phyloP scores from a whole-genome alignment of 768 basidiomycete species.

The Tylopilus felleus region DNA sequence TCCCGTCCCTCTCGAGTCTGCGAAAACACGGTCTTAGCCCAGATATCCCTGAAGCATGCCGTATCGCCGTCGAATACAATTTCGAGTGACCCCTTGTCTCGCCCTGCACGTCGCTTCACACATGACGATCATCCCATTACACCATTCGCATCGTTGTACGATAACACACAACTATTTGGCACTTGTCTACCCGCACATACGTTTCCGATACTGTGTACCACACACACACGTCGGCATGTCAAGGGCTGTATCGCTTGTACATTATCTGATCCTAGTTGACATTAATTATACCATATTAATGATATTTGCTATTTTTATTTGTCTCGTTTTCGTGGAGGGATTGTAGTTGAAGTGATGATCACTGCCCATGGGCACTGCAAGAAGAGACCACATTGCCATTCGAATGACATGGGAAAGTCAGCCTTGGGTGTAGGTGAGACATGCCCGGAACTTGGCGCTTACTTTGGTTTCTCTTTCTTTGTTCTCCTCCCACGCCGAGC shows the following conservation, averaged over 20 bases:
- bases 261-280: constrained; percentile 24
- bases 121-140: constrained; percentile 17
- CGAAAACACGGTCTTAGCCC: constrained; percentile 57
- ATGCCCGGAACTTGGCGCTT: constrained; percentile 2
- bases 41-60: constrained; percentile 64
- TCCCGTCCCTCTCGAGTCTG: constrained; percentile 56
- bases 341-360: background rate
- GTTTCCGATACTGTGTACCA: constrained; percentile 19
- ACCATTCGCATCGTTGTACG: constrained; percentile 28
- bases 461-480: background rate
- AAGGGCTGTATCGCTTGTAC: constrained; percentile 26
- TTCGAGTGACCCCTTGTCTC: constrained; percentile 44
- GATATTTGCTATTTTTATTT: constrained; percentile 8
- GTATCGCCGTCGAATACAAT: constrained; percentile 69
- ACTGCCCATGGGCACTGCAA: background rate
- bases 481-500: constrained; percentile 13
- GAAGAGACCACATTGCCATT: background rate
- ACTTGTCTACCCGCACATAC: constrained; percentile 26
- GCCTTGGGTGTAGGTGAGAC: constrained; percentile 1
- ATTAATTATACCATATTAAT: constrained; percentile 38
- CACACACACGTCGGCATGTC: constrained; percentile 8
- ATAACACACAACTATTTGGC: constrained; percentile 30
- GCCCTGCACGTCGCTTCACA: background rate
- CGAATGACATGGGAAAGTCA: constrained; percentile 10
- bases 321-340: background rate